Percentiles rank a stretch among this genome's conserved stretches.
These are phyloP conservation scores for Fraxinus platypoda DNA, from an alignment of 305 asterid genomes.

Conservation along the genomic window DNA sequence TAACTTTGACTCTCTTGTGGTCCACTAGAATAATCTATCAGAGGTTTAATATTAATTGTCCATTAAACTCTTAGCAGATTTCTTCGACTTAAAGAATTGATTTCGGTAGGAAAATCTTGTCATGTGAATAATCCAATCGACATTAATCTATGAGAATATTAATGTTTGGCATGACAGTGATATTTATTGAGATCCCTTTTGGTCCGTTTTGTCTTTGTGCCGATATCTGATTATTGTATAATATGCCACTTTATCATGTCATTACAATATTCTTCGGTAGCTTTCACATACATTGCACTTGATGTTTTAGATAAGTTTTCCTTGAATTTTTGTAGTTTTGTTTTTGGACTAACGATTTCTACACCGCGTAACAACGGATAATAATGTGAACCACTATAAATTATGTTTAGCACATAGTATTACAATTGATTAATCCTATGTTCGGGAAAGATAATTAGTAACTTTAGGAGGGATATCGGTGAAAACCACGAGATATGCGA, in stretches of 20 bases:
- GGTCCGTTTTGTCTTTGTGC: conserved; percentile 13
- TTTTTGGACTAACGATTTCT: background rate
- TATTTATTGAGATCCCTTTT: conserved; percentile 8
- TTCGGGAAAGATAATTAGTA: background rate
- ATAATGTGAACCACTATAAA: background rate
- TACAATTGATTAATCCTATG: background rate
- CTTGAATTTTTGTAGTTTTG: background rate
- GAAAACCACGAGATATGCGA: background rate
- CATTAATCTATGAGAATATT: conserved; percentile 7
- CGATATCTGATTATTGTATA: background rate
- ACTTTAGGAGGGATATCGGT: background rate
- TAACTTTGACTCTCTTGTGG: background rate
- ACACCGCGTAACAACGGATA: too few species aligned
- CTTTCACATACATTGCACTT: background rate
- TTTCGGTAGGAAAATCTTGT: background rate
- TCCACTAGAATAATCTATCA: background rate
- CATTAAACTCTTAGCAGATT: background rate
- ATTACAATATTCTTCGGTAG: background rate
- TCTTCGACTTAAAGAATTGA: background rate
- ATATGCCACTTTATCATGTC: background rate
- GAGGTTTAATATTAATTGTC: background rate
- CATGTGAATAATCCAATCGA: background rate
- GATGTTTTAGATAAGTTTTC: background rate
- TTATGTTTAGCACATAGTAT: background rate
- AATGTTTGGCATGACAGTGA: conserved; percentile 8